Evolutionary conservation across 345 rosid genomes (phyloP), one percentile per base, ranked within the genome.

Genomic region (Heritiera littoralis): DNA sequence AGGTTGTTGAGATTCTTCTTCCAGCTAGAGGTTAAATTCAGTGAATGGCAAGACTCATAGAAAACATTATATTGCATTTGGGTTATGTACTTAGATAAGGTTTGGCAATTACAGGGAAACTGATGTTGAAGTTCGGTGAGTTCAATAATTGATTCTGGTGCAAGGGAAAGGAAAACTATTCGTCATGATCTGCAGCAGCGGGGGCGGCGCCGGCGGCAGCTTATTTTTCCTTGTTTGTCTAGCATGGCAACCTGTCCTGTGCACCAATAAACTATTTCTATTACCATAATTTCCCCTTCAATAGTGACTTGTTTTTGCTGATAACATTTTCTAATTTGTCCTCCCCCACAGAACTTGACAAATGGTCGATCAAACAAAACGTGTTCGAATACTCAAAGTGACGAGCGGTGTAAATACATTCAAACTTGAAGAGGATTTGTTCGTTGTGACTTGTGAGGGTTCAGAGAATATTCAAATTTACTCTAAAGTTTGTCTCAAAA

Each of bases 1-100:
- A 48, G 74, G 56, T 69, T 69, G 74, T 11, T 46, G 40, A 69
- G 74, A 20, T 69, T 68, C 73, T 20, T 45, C 43, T 35, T 32
- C 10, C 15, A 12, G 2, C 6, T 1, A 30, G 2, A 35, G n/a
- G 43, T 64, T 6, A 64, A 46, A 46, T 68, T 20, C 73, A 68
- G 54, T 45, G 73, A 45, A 68, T 70, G 58, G 45, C 45, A 64
- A 32, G 68, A 14, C 35, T 32, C 10, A 35, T 10, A 64, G 68
- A 64, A 64, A n/a, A 35, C 9, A 9, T 30, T 12, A 61, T 0
- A 28, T 61, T 15, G 17, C 17, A 1, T 4, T 0, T 52, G 18
- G 56, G 56, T 52, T 61, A 30, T 11, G 32, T 20, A 59, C 64
- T 59, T 20, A 9, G 32, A 20, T 59, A 59, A 59, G 60, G 60